These are phyloP conservation scores for Akanthomyces dipterigenus DNA, from an alignment of 2,329 filamentous ascomycete genomes.

Conservation along the genomic window DNA sequence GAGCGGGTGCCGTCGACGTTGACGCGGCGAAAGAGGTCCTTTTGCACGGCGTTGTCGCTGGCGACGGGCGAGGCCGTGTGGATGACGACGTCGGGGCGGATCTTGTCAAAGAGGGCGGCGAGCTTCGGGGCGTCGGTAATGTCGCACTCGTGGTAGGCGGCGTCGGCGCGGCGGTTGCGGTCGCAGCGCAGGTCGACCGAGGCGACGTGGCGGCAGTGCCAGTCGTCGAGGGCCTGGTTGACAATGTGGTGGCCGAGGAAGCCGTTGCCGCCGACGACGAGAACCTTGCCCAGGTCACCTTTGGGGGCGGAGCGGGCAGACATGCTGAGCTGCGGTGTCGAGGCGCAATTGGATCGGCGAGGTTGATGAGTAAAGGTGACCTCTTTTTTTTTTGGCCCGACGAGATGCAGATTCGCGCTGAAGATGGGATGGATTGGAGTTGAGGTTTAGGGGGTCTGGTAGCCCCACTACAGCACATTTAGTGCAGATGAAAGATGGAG, in stretches of 20 bases:
- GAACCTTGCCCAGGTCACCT: constrained; percentile 56
- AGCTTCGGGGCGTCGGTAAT: constrained; percentile 63
- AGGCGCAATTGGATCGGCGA: neutral
- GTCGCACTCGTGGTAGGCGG: constrained; percentile 67
- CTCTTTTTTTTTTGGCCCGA: too few species aligned
- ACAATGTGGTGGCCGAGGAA: constrained; percentile 81
- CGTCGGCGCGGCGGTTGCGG: constrained; percentile 56
- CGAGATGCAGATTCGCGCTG: neutral
- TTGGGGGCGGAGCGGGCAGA: constrained; percentile 24
- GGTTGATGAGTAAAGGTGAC: neutral
- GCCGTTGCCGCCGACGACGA: constrained; percentile 77
- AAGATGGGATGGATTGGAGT: neutral
- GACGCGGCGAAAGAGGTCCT: constrained; percentile 66
- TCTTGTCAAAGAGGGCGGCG: constrained; percentile 54
- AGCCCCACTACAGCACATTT: neutral
- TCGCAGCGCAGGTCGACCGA: constrained; percentile 67
- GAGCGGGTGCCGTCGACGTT: constrained; percentile 82
- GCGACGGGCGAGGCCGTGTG: constrained; percentile 75
- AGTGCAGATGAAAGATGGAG: neutral
- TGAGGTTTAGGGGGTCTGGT: neutral
- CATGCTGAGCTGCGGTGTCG: constrained; percentile 4
- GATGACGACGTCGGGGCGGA: constrained; percentile 75
- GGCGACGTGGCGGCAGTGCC: constrained; percentile 48
- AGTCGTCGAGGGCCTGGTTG: constrained; percentile 56
- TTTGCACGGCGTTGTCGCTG: constrained; percentile 44